Evolutionary conservation across 306 rosid species (phyloP), one percentile per base, ranked within the genome.

Genomic region (Ormosia emarginata): DNA sequence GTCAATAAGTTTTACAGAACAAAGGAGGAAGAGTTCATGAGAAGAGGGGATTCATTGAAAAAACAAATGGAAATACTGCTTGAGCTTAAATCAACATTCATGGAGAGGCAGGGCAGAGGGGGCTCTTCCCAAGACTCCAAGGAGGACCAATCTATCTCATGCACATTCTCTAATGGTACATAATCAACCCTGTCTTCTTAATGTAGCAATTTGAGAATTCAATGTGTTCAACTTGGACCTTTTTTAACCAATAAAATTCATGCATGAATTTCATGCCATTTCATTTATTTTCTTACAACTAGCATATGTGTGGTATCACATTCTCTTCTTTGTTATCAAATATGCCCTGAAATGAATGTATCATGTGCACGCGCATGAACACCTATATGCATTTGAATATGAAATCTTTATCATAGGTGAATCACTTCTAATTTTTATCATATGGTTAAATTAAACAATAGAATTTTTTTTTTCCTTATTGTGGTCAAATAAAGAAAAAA

Each of bases 21-120:
- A 4, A 96, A 92, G 83, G 99, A 96, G 84, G 81, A 80, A 5
- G 99, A 96, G 84, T 96, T 92, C 83, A n/a, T 91, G 80, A 97
- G 87, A 8, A 90, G 98, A 87, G 99, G 98, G 3, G 98, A 93
- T 40, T 88, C 92, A 47, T 77, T 93, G 91, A 91, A 80, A 79
- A 91, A 93, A 64, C 99, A 96, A 82, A 83, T 93, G 90, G 97
- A 90, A 79, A 90, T 96, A 74, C 97, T 96, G 65, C 70, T 83
- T 83, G 84, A 90, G 73, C 88, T 91, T 79, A 92, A 91, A 83
- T 77, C 90, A 5, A 89, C 88, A 43, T 85, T 90, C 87, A 81
- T 87, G 67, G 90, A 85, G 68, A 86, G 88, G 78, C 83, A 78
- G 6, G 59, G 46, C n/a, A 86, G 84, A 81, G 86, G 55, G 8